Conservation (phyloP, 768 basidiomycete genomes). For the Russula emetica region DNA sequence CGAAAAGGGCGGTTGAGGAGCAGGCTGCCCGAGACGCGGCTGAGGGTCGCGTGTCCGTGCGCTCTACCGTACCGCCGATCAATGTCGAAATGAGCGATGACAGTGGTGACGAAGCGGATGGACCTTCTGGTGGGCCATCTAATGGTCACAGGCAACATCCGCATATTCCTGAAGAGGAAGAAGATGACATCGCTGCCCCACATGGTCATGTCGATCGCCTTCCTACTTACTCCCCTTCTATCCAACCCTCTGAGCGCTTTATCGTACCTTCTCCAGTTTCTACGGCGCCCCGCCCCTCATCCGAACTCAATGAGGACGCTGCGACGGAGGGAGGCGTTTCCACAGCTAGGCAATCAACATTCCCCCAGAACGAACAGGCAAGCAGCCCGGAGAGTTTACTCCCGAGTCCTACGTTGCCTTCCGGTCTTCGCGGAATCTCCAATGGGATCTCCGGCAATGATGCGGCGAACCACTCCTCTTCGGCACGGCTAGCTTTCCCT, state of each 20-base stretch:
- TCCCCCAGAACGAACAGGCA: constrained; percentile 24
- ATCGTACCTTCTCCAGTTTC: constrained; percentile 34
- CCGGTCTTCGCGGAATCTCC: constrained; percentile 25
- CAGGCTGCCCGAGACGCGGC: constrained; percentile 46
- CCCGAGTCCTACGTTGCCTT: constrained; percentile 29
- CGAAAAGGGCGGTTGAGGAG: constrained; percentile 58
- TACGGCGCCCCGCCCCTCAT: constrained; percentile 16
- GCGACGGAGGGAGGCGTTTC: constrained; percentile 29
- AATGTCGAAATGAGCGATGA: constrained; percentile 76
- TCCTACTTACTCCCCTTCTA: constrained; percentile 17
- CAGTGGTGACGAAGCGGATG: constrained; percentile 64
- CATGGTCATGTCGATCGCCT: background rate
- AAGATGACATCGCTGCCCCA: constrained; percentile 38
- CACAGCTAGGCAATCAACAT: constrained; percentile 33
- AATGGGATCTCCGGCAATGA: constrained; percentile 8
- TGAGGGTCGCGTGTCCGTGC: constrained; percentile 34
- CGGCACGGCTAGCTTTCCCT: constrained; percentile 16
- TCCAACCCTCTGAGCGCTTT: constrained; percentile 35
- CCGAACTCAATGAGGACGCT: constrained; percentile 1
- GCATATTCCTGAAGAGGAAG: constrained; percentile 68
- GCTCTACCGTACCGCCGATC: constrained; percentile 54
- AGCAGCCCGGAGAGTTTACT: constrained; percentile 24
- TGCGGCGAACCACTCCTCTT: background rate
- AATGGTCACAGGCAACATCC: constrained; percentile 38
- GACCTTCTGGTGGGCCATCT: background rate